Evolutionary conservation across 352 stramenopile genomes (phyloP), one percentile per base, ranked within the genome.

Genomic region (Globisporangium okanoganense): DNA sequence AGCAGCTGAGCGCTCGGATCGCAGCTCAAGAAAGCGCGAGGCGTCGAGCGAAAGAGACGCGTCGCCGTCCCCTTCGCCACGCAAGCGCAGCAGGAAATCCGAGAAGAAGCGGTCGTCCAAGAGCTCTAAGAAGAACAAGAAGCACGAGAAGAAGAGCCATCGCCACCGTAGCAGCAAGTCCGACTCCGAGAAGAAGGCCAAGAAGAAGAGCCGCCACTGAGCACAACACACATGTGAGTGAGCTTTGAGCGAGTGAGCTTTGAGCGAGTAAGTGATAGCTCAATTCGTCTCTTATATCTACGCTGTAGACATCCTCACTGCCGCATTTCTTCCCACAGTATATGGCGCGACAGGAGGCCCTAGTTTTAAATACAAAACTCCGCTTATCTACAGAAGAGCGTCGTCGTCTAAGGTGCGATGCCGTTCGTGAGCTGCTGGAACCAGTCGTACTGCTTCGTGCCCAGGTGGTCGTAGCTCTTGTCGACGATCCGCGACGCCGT

Each of bases 401-500:
- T 14, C 25, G n/a, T 0, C 16, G 18, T 65, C 55, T 56, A 83
- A 1, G 75, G 66, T 56, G 72, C 66, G 68, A 95, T 95, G 31
- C 88, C 88, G 65, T 96, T 96, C 22, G 85, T 88, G 62, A 85
- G 71, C 56, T 79, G 90, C 67, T 96, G 88, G 71, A 94, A 96
- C 71, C 74, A 85, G 71, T 96, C 88, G 69, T 94, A 96, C 71
- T 94, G 78, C 38, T 75, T 86, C 69, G 85, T 94, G 44, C 83
- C 80, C 43, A 78, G 74, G 45, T 92, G 80, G 25, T 88, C 73
- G 70, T 87, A 86, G 53, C 80, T 92, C 53, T 92, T 87, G 22
- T 83, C 71, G 5, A 95, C 70, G 14, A 96, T 84, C 4, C 73
- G 65, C 70, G 74, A 51, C 47, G 80, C 74, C 62, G 75, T 76